phyloP scores from a whole-genome alignment of 2,329 filamentous ascomycete genomes.

The Penicillium frequentans region DNA sequence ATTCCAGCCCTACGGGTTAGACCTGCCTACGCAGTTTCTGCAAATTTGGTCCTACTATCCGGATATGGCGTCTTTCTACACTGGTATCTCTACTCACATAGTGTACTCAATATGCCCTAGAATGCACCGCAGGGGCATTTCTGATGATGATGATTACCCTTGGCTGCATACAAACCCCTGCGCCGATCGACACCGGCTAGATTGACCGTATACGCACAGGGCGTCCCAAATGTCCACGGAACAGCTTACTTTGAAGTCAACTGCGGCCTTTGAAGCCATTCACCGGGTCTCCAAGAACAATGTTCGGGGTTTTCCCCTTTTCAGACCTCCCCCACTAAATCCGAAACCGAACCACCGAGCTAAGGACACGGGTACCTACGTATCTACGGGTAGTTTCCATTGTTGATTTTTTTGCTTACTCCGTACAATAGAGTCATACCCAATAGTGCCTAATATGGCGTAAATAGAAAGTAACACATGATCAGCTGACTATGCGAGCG shows the following conservation, averaged over 20 bases:
- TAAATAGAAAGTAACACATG: background rate
- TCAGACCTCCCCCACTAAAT: background rate
- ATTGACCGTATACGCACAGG: background rate
- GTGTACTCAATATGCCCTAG: background rate
- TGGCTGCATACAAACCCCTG: slow-evolving; percentile 20
- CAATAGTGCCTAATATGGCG: background rate
- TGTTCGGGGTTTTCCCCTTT: background rate
- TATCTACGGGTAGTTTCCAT: background rate
- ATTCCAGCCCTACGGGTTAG: background rate
- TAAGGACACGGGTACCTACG: background rate
- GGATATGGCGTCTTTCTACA: background rate
- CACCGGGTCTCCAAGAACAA: background rate
- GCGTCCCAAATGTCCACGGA: background rate
- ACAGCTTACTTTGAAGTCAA: background rate
- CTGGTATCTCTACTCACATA: background rate
- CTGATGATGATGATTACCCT: slow-evolving; percentile 4
- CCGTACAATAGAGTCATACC: background rate
- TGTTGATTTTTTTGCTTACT: background rate
- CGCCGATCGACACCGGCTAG: slow-evolving; percentile 10
- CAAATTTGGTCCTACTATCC: background rate
- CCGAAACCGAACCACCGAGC: background rate
- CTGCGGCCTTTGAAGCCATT: background rate
- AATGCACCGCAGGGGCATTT: background rate
- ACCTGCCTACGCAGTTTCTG: background rate
- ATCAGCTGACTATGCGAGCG: background rate